Evolutionary conservation across 768 basidiomycete species (phyloP).

Genomic region (Pleurotus cornucopiae): DNA sequence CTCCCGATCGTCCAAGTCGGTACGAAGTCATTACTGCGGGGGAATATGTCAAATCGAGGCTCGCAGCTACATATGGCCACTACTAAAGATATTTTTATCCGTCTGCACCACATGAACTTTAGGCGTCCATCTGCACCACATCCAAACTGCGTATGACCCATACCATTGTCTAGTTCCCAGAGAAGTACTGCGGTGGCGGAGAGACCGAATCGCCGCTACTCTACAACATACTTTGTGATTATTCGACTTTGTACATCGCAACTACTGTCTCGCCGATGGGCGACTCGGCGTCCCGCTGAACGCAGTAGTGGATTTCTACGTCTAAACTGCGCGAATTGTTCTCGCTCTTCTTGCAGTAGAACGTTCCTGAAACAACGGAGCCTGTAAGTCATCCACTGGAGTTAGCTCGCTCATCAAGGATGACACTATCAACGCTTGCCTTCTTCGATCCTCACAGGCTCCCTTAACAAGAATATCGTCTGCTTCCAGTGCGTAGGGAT

Average conservation of each 20-base stretch:
- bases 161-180: too few relatives aligned
- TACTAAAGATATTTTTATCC: neutral
- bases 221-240: constrained; percentile 10
- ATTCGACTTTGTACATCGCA: constrained; percentile 79
- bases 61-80: constrained; percentile 51
- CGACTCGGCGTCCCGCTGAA: constrained; percentile 33
- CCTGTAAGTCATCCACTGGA: constrained; percentile 37
- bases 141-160: too few relatives aligned
- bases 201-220: too few relatives aligned
- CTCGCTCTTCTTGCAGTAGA: constrained; percentile 77
- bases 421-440: constrained; percentile 39
- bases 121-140: too few relatives aligned
- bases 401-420: neutral
- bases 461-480: constrained; percentile 79
- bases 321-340: constrained; percentile 85
- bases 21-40: constrained; percentile 68
- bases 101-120: too few relatives aligned
- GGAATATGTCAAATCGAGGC: constrained; percentile 61
- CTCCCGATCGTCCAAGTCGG: constrained; percentile 26
- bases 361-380: constrained; percentile 70
- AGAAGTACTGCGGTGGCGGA: too few relatives aligned
- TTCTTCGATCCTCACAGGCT: constrained; percentile 73
- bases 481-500: constrained; percentile 97
- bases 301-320: constrained; percentile 82
- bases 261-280: constrained; percentile 44